phyloP scores from a whole-genome alignment of 2,329 filamentous ascomycete genomes.

The Phoma sp. region DNA sequence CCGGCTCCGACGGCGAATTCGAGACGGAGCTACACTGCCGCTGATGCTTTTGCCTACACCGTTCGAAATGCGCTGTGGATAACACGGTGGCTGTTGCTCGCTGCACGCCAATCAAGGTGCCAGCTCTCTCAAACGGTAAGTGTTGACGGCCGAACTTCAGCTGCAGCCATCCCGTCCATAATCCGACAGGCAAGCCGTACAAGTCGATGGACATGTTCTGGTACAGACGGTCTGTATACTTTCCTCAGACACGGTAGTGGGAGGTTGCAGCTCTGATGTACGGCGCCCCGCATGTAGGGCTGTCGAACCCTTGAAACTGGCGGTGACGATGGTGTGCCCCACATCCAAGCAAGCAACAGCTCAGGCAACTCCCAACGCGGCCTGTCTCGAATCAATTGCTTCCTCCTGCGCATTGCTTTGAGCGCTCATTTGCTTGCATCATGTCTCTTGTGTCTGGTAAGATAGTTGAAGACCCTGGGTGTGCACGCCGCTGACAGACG shows the following conservation, averaged over 20 bases:
- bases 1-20: not conserved
- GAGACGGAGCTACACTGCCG: not conserved
- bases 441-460: conserved; percentile 31
- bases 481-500: conserved; percentile 6
- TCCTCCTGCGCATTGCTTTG: conserved; percentile 4
- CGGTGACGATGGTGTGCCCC: conserved; percentile 15
- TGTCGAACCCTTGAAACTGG: conserved; percentile 7
- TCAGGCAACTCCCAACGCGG: conserved; percentile 10
- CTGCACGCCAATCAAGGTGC: too few relatives aligned
- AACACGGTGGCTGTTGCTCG: too few relatives aligned
- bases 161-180: too few relatives aligned
- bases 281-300: not conserved
- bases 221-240: too few relatives aligned
- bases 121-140: too few relatives aligned
- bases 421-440: not conserved
- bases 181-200: too few relatives aligned
- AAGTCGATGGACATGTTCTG: too few relatives aligned
- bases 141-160: too few relatives aligned
- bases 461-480: not conserved
- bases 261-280: too few relatives aligned
- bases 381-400: not conserved
- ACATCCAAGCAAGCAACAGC: conserved; percentile 9
- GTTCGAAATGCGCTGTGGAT: too few relatives aligned
- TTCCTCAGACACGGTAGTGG: not conserved
- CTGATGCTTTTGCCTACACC: too few relatives aligned